Evolutionary conservation across 352 stramenopile genomes (phyloP), one percentile per base, ranked within the genome.

Genomic region (Phytophthora sansomeana): DNA sequence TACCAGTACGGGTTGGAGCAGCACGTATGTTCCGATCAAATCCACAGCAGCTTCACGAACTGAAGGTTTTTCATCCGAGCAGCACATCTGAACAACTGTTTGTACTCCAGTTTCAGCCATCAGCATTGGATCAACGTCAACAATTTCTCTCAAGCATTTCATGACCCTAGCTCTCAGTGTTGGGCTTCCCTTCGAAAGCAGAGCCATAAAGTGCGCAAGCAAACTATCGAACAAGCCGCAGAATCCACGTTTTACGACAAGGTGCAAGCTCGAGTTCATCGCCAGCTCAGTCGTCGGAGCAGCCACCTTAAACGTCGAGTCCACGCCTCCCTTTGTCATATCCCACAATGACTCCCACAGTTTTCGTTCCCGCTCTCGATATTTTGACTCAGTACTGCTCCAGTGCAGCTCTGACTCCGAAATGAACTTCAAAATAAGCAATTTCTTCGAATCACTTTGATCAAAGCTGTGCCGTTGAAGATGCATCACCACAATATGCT

Each of bases 21-120:
- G 72, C 11, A 95, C 73, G 33, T 96, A 93, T 24, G 88, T 92
- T 0, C 89, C 86, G 10, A 96, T 87, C n/a, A 96, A 67, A 51
- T 96, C 86, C 14, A 96, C 86, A 1, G 86, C 85, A 38, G 87
- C 83, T 81, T 95, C 84, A 14, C 89, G 81, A 58, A 96, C 89
- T 21, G 85, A 95, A 11, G 79, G 90, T 3, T 83, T 77, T 68
- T 90, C 87, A 51, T 96, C 89, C 19, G 81, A 68, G 59, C 92
- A 94, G 60, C 89, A 95, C 3, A 58, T 72, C 43, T 75, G 69
- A 9, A 96, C 88, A 3, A 85, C 72, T 43, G 66, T 62, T 3
- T 78, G 85, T 2, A 96, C 76, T 16, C 65, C 54, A n/a, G 33
- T 41, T 49, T 93, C 83, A 38, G 77, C 77, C 89, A 96, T 96